These are phyloP conservation scores for Coprinopsis strossmayeri DNA, from an alignment of 768 basidiomycete species.

Conservation along the genomic window DNA sequence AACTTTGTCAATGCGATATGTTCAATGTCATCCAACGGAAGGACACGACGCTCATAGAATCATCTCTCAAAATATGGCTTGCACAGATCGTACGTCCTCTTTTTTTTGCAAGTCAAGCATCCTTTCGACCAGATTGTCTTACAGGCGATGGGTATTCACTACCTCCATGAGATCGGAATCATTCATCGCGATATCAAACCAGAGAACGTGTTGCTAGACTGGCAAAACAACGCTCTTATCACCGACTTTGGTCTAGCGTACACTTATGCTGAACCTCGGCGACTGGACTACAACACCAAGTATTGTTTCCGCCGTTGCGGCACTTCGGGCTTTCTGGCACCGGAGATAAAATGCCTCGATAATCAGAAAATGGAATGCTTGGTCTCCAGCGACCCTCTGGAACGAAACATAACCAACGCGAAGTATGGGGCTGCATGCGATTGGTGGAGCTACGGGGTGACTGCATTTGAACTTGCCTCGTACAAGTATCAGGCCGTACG, in stretches of 20 bases:
- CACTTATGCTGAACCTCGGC: background rate
- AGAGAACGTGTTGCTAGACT: slow-evolving; percentile 12
- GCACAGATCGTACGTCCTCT: slow-evolving; percentile 4
- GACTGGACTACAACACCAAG: background rate
- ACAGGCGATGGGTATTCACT: slow-evolving; percentile 11
- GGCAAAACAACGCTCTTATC: slow-evolving; percentile 8
- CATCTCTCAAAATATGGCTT: background rate
- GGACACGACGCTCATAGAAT: background rate
- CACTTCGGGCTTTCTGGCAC: slow-evolving; percentile 1
- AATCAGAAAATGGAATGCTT: background rate
- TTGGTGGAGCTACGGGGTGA: slow-evolving; percentile 90
- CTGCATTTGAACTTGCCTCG: slow-evolving; percentile 40
- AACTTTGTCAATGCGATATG: background rate
- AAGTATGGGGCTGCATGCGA: slow-evolving; percentile 83
- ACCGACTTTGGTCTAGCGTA: slow-evolving; percentile 12
- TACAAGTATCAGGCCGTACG: background rate
- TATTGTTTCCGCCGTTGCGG: slow-evolving; percentile 1
- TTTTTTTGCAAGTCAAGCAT: background rate
- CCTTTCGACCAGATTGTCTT: background rate
- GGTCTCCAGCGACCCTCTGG: background rate
- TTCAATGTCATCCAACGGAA: background rate
- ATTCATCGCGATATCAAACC: slow-evolving; percentile 15
- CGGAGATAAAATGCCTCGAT: background rate
- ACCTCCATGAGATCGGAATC: slow-evolving; percentile 13
- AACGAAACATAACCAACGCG: background rate